Evolutionary conservation across 352 stramenopile species (phyloP).

Genomic region (Pythium brachiatum): DNA sequence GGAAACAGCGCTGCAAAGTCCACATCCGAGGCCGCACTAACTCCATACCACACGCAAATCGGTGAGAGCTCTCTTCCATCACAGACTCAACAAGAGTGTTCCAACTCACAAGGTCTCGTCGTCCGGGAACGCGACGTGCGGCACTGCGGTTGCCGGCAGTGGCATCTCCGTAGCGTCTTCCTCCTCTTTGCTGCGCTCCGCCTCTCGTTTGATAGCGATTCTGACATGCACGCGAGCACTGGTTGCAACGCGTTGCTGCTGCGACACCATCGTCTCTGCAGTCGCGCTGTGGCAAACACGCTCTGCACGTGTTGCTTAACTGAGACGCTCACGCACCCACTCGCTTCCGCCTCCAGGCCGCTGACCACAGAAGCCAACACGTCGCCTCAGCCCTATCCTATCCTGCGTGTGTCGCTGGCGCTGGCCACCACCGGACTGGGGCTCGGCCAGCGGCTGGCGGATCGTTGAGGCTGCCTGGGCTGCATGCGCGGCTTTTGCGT

Average conservation of each 20-base stretch:
- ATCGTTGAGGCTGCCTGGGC: not conserved
- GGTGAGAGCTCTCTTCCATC: not conserved
- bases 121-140: constrained; percentile 23
- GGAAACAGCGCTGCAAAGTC: constrained; percentile 25
- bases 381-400: too few relatives aligned
- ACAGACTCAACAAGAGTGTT: not conserved
- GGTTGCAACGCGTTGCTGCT: not conserved
- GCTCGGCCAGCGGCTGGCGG: not conserved
- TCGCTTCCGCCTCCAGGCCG: not conserved
- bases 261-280: not conserved
- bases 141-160: not conserved
- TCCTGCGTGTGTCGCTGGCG: not conserved
- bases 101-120: constrained; percentile 26
- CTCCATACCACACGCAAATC: not conserved
- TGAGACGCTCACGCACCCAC: not conserved
- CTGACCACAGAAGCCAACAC: not conserved
- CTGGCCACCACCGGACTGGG: not conserved
- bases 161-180: not conserved
- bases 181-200: not conserved
- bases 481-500: too few relatives aligned
- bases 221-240: not conserved
- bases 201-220: constrained; percentile 2
- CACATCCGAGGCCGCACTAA: constrained; percentile 22
- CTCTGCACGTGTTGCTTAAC: not conserved
- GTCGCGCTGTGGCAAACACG: not conserved